Base-by-base conservation (phyloP, 179 eudicot genomes). In the Gypsophila paniculata region DNA sequence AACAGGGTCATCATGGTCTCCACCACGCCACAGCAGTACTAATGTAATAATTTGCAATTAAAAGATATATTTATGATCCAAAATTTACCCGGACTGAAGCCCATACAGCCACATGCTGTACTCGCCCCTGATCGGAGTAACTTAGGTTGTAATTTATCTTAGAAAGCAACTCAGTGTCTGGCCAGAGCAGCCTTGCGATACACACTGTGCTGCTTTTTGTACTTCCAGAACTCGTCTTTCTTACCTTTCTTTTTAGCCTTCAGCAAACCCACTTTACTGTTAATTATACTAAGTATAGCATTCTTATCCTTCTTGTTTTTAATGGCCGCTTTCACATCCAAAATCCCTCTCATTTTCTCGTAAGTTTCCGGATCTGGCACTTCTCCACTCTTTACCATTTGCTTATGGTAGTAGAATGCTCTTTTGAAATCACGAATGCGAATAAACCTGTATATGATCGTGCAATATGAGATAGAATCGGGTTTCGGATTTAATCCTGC, bases 181-280 rank as follows among this genome's bases (percentile, higher is more conserved):
- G 36, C 79, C 69, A 53, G 63, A 51, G 71, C 69, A 15, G 88
- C 69, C 26, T 73, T 72, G 64, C 71, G 74, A 21, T 70, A 67
- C 70, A 78, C 79, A 49, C 78, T 39, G 36, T 72, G 73, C 48
- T 78, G 84, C 75, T 79, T 89, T 84, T 83, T 89, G 76, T 80
- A 79, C 82, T 94, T 94, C 99, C 99, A 94, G 62, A 94, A 94
- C 71, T 94, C 99, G 57, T 94, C 96, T 69, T 90, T 91, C 82
- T 94, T 87, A 4, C 90, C 82, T 79, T 80, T 91, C 84, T 76
- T 90, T 81, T 83, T 84, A 55, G 76, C 72, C 79, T 86, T 83
- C 77, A 91, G 19, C 81, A 85, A 65, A 60, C 92, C 96, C 86
- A 78, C 77, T 44, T 86, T 87, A 75, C 97, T 91, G 34, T 87